phyloP scores from a whole-genome alignment of 2,329 filamentous ascomycete genomes.

The Leptographium galeiforme region DNA sequence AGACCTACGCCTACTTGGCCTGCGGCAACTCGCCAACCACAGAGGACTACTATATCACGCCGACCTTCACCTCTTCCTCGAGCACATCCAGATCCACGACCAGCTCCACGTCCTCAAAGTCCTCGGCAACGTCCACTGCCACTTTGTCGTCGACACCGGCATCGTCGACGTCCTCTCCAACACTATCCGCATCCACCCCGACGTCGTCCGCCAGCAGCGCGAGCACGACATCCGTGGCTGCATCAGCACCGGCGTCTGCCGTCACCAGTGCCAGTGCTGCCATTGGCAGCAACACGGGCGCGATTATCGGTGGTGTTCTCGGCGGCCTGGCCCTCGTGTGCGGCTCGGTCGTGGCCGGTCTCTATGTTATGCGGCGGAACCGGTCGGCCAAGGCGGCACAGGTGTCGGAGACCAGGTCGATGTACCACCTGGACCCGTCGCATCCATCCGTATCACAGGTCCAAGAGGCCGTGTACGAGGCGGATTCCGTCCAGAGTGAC shows the following conservation, averaged over 20 bases:
- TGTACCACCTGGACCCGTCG: not conserved
- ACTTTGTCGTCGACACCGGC: not conserved
- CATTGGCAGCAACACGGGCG: slow-evolving; percentile 16
- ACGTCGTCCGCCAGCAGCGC: not conserved
- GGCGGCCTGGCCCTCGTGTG: slow-evolving; percentile 18
- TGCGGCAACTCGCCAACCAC: slow-evolving; percentile 13
- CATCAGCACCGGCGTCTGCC: not conserved
- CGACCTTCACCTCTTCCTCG: not conserved
- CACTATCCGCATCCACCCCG: not conserved
- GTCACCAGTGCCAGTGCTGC: not conserved
- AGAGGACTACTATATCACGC: slow-evolving; percentile 1
- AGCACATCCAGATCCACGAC: not conserved
- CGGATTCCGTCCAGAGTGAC: not conserved
- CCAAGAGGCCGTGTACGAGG: no score
- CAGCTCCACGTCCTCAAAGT: not conserved
- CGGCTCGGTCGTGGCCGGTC: slow-evolving; percentile 13
- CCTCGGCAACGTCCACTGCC: not conserved
- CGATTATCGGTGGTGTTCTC: slow-evolving; percentile 16
- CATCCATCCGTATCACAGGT: no score
- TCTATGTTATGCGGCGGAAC: slow-evolving; percentile 9
- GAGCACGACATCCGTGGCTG: no score
- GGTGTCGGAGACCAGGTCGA: not conserved
- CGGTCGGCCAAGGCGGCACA: not conserved
- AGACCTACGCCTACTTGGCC: slow-evolving; percentile 22
- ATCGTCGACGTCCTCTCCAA: not conserved